Conservation (phyloP, 1,139 yeast species). For the Scheffersomyces lignicola region DNA sequence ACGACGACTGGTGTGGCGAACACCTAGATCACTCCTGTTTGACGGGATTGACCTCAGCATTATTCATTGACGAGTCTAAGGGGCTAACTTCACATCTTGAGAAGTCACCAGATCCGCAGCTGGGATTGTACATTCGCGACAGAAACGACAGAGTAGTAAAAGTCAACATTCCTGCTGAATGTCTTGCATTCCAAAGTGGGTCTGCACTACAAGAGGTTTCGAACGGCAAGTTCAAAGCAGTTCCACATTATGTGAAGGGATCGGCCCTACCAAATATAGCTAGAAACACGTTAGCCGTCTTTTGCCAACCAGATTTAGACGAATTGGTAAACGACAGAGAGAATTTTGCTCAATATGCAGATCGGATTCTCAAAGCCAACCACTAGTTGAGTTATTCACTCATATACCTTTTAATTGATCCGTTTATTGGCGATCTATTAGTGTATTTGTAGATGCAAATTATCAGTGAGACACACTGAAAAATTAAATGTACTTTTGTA, state of each 20-base stretch:
- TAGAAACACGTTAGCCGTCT: constrained; percentile 62
- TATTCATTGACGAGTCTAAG: constrained; percentile 45
- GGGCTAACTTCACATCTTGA: constrained; percentile 22
- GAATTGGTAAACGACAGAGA: constrained; percentile 45
- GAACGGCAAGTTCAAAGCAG: constrained; percentile 53
- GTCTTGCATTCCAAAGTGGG: constrained; percentile 67
- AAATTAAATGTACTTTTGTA: no score
- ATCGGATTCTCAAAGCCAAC: constrained; percentile 33
- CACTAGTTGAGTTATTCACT: constrained; percentile 17
- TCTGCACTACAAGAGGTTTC: constrained; percentile 59
- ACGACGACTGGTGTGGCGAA: constrained; percentile 63
- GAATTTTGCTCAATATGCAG: constrained; percentile 52
- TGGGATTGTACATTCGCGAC: constrained; percentile 57
- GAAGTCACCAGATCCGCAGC: constrained; percentile 41
- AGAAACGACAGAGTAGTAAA: constrained; percentile 47
- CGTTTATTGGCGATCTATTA: no score
- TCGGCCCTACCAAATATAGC: constrained; percentile 35
- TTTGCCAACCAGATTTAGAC: constrained; percentile 61
- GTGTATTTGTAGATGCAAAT: no score
- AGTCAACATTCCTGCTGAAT: constrained; percentile 55
- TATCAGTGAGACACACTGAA: no score
- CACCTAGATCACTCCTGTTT: constrained; percentile 65
- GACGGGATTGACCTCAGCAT: constrained; percentile 61
- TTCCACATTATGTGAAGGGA: constrained; percentile 60
- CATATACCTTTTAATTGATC: not conserved